These are phyloP conservation scores for Paraphysoderma sedebokerense DNA, from an alignment of 371 early-diverging fungal species.

Conservation along the genomic window DNA sequence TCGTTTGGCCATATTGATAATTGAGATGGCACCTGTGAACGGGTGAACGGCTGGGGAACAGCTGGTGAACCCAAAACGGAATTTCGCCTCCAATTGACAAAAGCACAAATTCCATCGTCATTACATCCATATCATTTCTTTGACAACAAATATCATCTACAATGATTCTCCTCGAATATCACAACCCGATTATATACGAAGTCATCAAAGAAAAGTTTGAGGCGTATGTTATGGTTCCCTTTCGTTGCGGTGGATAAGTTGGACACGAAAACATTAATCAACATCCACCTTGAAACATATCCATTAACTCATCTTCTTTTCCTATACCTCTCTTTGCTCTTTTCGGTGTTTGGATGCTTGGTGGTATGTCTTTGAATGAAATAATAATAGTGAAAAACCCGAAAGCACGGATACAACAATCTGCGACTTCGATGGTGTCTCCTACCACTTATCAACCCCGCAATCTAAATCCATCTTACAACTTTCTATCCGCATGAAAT, in stretches of 20 bases:
- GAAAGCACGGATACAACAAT: conserved; percentile 64
- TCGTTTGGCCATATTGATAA: too few species aligned
- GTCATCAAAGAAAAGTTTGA: conserved; percentile 27
- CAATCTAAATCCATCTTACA: conserved; percentile 44
- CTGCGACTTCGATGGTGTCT: conserved; percentile 91
- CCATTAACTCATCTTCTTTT: too few species aligned
- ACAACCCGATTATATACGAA: conserved; percentile 34
- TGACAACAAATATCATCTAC: background rate
- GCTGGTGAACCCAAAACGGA: too few species aligned
- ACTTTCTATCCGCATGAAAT: conserved; percentile 68
- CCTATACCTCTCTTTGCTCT: too few species aligned
- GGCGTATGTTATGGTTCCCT: conserved; percentile 8
- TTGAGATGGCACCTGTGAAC: too few species aligned
- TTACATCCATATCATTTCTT: too few species aligned
- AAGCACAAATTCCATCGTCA: too few species aligned
- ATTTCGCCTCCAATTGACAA: too few species aligned
- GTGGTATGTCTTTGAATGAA: too few species aligned
- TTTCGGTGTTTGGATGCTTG: too few species aligned
- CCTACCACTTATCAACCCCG: conserved; percentile 59
- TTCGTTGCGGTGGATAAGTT: background rate
- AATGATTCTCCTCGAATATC: conserved; percentile 28
- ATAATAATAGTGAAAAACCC: conserved; percentile 45
- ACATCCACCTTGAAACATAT: background rate
- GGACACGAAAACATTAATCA: background rate
- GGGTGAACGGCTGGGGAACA: too few species aligned